Evolutionary conservation across 495 filamentous ascomycete species (phyloP).

Genomic region (Penicillium silybi): DNA sequence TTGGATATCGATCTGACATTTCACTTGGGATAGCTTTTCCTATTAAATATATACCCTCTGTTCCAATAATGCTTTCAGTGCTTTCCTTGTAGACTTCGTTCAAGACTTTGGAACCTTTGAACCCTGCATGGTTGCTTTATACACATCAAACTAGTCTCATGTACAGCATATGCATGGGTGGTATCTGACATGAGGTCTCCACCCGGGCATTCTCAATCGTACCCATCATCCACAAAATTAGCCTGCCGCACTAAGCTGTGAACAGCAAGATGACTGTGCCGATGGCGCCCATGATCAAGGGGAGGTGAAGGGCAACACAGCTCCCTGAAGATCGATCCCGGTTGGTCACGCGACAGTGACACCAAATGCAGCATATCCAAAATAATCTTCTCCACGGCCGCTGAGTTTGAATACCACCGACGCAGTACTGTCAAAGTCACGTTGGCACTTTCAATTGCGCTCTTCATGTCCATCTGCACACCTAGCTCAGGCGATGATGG

Average conservation of each 20-base stretch:
- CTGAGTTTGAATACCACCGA: conserved; percentile 1
- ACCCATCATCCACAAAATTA: conserved; percentile 18
- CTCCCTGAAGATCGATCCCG: conserved; percentile 2
- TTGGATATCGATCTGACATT: background rate
- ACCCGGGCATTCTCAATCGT: background rate
- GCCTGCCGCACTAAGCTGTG: conserved; percentile 19
- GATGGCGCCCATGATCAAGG: conserved; percentile 6
- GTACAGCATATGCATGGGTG: background rate
- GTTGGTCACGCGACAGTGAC: background rate
- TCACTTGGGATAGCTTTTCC: background rate
- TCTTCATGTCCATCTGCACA: background rate
- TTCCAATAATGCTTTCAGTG: background rate
- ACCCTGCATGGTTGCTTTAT: background rate
- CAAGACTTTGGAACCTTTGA: background rate
- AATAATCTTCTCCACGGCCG: background rate
- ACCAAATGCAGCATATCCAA: conserved; percentile 6
- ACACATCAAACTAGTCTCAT: background rate
- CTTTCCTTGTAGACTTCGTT: background rate
- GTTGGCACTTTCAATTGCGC: conserved; percentile 1
- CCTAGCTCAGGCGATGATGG: background rate
- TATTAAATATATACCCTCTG: background rate
- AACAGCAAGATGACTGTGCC: conserved; percentile 16
- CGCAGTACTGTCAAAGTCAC: background rate
- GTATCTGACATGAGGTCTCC: background rate
- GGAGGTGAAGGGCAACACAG: conserved; percentile 1